Percentiles rank a stretch among this genome's conserved stretches.
These are phyloP conservation scores for Nannochloropsis oceanica DNA, from an alignment of 108 stramenopile species.

Conservation along the genomic window DNA sequence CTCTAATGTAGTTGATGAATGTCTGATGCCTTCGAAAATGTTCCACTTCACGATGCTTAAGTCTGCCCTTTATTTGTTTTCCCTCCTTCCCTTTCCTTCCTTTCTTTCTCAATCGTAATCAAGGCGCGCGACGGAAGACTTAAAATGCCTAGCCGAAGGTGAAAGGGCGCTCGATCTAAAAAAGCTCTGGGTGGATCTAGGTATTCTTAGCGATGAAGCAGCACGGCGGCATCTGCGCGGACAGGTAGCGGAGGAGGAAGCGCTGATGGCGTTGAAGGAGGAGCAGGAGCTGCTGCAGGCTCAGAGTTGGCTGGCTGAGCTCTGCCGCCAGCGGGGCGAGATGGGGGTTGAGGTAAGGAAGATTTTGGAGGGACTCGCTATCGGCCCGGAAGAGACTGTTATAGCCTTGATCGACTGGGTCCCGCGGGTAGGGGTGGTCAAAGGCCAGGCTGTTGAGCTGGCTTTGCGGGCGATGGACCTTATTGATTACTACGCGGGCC, in stretches of 20 bases:
- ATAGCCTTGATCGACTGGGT: background rate
- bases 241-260: background rate
- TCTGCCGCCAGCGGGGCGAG: background rate
- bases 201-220: background rate
- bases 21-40: too few relatives aligned
- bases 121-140: background rate
- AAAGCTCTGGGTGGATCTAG: background rate
- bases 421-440: background rate
- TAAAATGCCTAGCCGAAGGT: background rate
- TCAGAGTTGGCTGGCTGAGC: background rate
- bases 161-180: background rate
- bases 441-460: background rate
- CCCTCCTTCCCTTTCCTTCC: too few relatives aligned
- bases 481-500: background rate
- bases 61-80: too few relatives aligned
- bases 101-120: too few relatives aligned
- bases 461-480: background rate
- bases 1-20: too few relatives aligned
- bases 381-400: background rate
- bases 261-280: background rate
- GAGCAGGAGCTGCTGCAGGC: background rate
- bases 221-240: background rate
- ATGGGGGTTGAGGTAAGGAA: background rate
- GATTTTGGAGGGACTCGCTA: background rate
- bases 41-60: too few relatives aligned